Evolutionary conservation across 352 stramenopile species (phyloP), one percentile per base, ranked within the genome.

Genomic region (Elongisporangium prolatum): DNA sequence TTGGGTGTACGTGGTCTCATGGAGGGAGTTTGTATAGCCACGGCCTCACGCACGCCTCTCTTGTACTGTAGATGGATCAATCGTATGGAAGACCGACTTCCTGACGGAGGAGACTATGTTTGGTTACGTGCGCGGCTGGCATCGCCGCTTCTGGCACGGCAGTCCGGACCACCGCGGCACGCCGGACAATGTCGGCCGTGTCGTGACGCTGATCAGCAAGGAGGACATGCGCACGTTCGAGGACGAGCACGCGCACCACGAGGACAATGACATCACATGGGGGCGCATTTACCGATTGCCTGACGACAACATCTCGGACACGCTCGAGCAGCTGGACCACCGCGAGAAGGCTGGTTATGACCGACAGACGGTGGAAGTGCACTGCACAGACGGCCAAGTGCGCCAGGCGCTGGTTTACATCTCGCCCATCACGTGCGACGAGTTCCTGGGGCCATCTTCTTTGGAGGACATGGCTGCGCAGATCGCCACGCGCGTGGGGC

Each of bases 71-170:
- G 34, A 79, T 69, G 69, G 69, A 24, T 80, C 69, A 38, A 77
- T 80, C 50, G 67, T 80, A 38, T 84, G 71, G 68, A 79, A 79
- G 65, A 79, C 67, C 9, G 70, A 65, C 24, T 77, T 75, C 61
- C 68, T 64, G 9, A 67, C 69, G n/a, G 66, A 80, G 48, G 63
- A 74, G 40, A 75, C 63, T 10, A 57, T 60, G 40, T 77, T 75
- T 48, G 67, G 68, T 37, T 86, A 71, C 64, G 77, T 88, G n/a
- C 57, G 78, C 17, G 82, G 82, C 52, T 91, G 67, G 63, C 73
- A 84, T 54, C 75, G 82, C 7, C 79, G 82, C 54, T 91, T 91
- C 65, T 91, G 80, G 80, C 82, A 91, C 57, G 78, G 82, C 52
- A 88, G 75, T 38, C 78, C 82, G 7, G 77, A 89, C 59, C 82